Evolutionary conservation across 192 early-diverging fungal species (phyloP), one percentile per base, ranked within the genome.

Genomic region (Diversispora eburnea): DNA sequence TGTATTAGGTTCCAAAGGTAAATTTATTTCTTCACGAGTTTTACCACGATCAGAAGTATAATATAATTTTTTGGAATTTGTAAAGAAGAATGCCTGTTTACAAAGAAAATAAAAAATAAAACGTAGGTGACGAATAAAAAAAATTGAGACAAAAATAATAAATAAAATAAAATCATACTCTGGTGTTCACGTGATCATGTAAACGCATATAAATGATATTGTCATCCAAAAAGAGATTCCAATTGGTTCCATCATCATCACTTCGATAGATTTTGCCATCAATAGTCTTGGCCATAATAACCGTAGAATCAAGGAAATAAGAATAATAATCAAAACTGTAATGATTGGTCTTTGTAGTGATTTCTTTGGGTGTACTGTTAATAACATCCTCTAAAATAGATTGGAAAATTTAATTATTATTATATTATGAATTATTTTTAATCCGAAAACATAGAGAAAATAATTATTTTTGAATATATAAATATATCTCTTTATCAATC

Each of bases 221-320:
- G 17, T 84, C 80, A 49, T 82, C 69, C 48, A 88, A 75, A 5
- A 88, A 76, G 17, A 78, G 70, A 8, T 73, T 78, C 94, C 95
- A 98, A 5, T 79, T 87, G 13, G 81, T 79, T 3, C 95, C 96
- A 69, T 93, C 90, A 74, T 95, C 88, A 8, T 77, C 80, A 47
- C 89, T 88, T 42, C 86, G 86, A 80, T 82, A 94, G 45, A 95
- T 62, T 57, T 88, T 82, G 33, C 88, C 88, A 57, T 77, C 78
- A 1, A 70, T 59, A 33, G 89, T 88, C 65, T 86, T 81, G 49
- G 92, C 48, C 64, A 98, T 67, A 10, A 91, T 66, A 5, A 84
- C 85, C 5, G 81, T 61, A 0, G 92, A 88, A 15, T 88, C 79
- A 59, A 84, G 84, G 39, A 95, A 86, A 77, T 93, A 93, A 19